Conservation (phyloP, 768 basidiomycete species). For the Leccinellum rugosiceps region DNA sequence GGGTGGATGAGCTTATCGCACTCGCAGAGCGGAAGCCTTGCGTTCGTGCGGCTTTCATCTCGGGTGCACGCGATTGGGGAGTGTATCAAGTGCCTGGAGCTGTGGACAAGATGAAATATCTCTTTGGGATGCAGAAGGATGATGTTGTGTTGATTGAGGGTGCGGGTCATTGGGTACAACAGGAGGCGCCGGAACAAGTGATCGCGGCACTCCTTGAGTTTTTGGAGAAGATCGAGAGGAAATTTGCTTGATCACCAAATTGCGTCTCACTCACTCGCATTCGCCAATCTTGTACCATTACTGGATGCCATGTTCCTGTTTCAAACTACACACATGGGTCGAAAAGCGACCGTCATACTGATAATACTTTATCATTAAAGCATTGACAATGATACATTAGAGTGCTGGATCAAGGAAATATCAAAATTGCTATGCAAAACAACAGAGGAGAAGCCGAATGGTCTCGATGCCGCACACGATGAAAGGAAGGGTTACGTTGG, state of each 20-base stretch:
- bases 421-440: conserved; percentile 25
- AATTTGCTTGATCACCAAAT: background rate
- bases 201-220: conserved; percentile 41
- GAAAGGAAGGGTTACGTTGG: background rate
- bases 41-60: conserved; percentile 56
- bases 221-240: conserved; percentile 26
- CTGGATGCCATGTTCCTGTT: background rate
- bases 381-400: conserved; percentile 23
- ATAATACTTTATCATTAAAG: conserved; percentile 16
- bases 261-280: background rate
- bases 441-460: conserved; percentile 14
- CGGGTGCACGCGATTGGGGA: conserved; percentile 59
- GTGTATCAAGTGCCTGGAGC: conserved; percentile 53
- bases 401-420: conserved; percentile 15
- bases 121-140: conserved; percentile 36
- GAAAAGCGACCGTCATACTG: conserved; percentile 11
- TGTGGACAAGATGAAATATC: conserved; percentile 39
- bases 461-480: conserved; percentile 4
- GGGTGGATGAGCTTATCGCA: conserved; percentile 39
- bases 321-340: conserved; percentile 16
- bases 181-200: conserved; percentile 48
- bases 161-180: conserved; percentile 66
- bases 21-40: conserved; percentile 46
- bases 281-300: background rate
- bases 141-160: conserved; percentile 51